Conservation (phyloP, 2,329 filamentous ascomycete genomes). For the Pseudogymnoascus sp. region DNA sequence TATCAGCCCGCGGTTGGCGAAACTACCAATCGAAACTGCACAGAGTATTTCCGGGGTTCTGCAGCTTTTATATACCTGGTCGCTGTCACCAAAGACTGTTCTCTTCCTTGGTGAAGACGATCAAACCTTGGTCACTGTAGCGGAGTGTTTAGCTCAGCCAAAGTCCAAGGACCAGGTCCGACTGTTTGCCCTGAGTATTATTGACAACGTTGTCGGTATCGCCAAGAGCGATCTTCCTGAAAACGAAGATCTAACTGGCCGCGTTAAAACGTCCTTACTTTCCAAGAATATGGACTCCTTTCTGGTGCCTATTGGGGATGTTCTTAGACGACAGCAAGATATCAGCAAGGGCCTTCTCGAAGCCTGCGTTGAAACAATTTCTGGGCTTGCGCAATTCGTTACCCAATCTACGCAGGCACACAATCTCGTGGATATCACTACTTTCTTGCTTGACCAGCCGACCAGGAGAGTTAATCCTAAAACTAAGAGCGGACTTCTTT, state of each 20-base stretch:
- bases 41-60: constrained; percentile 82
- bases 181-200: constrained; percentile 67
- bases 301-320: constrained; percentile 58
- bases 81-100: constrained; percentile 57
- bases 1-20: constrained; percentile 68
- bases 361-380: constrained; percentile 69
- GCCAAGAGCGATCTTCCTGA: constrained; percentile 48
- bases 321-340: constrained; percentile 51
- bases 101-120: constrained; percentile 57
- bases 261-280: constrained; percentile 50
- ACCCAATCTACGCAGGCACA: constrained; percentile 61
- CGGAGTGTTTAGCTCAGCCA: constrained; percentile 62
- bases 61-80: constrained; percentile 75
- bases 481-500: constrained; percentile 73
- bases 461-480: constrained; percentile 72
- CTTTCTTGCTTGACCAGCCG: constrained; percentile 79
- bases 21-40: constrained; percentile 75
- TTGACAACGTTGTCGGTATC: constrained; percentile 61
- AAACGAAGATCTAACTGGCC: constrained; percentile 35
- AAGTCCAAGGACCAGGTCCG: constrained; percentile 85
- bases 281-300: constrained; percentile 52
- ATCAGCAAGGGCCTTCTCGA: constrained; percentile 70
- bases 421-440: constrained; percentile 72
- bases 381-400: constrained; percentile 67
- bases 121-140: constrained; percentile 59